phyloP scores from a whole-genome alignment of 1,284 basidiomycete genomes.

The Leccinum fallax region DNA sequence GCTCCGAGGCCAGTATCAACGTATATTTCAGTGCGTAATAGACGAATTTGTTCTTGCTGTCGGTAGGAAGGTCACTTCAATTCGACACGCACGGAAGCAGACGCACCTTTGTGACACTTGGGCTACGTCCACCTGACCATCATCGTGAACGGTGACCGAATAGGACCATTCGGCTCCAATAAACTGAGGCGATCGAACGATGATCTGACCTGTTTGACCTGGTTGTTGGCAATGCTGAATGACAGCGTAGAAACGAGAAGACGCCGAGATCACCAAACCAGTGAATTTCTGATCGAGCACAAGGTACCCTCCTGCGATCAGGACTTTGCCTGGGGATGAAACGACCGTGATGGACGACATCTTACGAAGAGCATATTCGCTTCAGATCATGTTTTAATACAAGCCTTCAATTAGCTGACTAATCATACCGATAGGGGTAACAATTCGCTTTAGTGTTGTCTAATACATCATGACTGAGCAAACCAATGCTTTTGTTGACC shows the following conservation, averaged over 20 bases:
- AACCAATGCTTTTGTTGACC: conserved; percentile 90
- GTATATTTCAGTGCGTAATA: conserved; percentile 84
- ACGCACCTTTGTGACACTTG: conserved; percentile 48
- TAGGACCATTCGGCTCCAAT: conserved; percentile 34
- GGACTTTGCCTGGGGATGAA: conserved; percentile 94
- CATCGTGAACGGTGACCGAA: too few relatives aligned
- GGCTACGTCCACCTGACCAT: conserved; percentile 44
- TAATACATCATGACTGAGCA: conserved; percentile 37
- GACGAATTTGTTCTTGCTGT: conserved; percentile 87
- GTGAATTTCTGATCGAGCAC: conserved; percentile 41
- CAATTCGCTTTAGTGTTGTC: too few relatives aligned
- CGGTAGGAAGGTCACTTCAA: conserved; percentile 12
- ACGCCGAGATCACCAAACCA: too few relatives aligned
- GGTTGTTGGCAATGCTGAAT: conserved; percentile 41
- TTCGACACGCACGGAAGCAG: neutral
- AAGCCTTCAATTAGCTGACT: conserved; percentile 23
- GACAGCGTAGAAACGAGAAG: conserved; percentile 26
- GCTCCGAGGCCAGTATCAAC: conserved; percentile 53
- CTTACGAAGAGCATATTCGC: neutral
- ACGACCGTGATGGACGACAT: conserved; percentile 62
- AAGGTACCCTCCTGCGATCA: conserved; percentile 93
- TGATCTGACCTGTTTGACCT: conserved; percentile 52
- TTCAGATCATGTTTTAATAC: conserved; percentile 3
- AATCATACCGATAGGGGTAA: conserved; percentile 15
- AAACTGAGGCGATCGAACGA: conserved; percentile 93